Conservation (phyloP, 495 filamentous ascomycete genomes). For the Talaromyces liani region DNA sequence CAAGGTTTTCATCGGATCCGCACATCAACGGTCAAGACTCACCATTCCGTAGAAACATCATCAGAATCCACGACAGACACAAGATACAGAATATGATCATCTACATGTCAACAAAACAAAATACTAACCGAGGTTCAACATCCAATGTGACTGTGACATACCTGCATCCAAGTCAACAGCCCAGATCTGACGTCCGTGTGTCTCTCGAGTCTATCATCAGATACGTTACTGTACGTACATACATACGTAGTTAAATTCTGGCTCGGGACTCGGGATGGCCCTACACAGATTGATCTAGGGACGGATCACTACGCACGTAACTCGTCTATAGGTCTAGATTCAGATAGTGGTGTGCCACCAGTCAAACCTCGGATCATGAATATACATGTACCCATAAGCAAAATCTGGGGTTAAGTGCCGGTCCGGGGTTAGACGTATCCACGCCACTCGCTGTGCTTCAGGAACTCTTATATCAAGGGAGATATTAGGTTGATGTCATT, state of each 20-base stretch:
- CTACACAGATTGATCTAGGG: not conserved
- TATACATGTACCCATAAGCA: not conserved
- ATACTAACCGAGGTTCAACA: not conserved
- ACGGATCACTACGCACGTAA: not conserved
- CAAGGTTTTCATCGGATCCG: no score
- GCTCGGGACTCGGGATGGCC: not conserved
- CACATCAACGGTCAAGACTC: no score
- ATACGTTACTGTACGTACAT: no score
- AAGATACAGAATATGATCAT: not conserved
- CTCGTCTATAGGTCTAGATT: no score
- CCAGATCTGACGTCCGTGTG: not conserved
- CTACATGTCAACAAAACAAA: not conserved
- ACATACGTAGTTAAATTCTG: not conserved
- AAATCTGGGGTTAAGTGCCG: not conserved
- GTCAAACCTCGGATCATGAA: not conserved
- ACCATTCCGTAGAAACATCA: not conserved
- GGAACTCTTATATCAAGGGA: not conserved
- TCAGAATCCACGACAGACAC: not conserved
- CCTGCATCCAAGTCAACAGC: not conserved
- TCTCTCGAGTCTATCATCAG: not conserved
- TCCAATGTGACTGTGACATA: not conserved
- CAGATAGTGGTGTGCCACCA: not conserved
- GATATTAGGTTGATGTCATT: not conserved
- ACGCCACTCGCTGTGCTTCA: not conserved
- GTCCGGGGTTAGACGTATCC: not conserved